A percentile compares a stretch with the other conserved stretches of the same genome.
Conservation (phyloP, 2,329 filamentous ascomycete genomes). For the Colletotrichum tamarilloi region DNA sequence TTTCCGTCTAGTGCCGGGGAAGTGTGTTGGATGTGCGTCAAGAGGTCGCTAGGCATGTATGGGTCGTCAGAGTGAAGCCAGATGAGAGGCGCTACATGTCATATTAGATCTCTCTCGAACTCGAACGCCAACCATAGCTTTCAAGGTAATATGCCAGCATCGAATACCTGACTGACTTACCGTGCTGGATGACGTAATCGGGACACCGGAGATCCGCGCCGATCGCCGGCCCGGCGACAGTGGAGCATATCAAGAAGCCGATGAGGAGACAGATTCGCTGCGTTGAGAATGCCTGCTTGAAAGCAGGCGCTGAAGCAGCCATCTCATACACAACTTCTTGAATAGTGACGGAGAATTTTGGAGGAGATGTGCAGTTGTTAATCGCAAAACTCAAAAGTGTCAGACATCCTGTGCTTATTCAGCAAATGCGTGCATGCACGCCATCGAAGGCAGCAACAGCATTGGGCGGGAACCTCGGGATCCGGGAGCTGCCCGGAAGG, state of each 20-base stretch:
- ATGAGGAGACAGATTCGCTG: background rate
- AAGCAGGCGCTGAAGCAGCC: background rate
- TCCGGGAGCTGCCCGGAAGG: background rate
- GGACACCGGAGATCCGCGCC: constrained; percentile 35
- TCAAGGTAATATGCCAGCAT: background rate
- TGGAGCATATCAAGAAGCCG: constrained; percentile 17
- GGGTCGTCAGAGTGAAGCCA: constrained; percentile 47
- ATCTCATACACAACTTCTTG: background rate
- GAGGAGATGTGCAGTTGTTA: background rate
- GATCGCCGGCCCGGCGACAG: constrained; percentile 16
- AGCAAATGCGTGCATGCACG: background rate
- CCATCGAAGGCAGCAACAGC: background rate
- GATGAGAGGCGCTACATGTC: constrained; percentile 42
- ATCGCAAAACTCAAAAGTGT: background rate
- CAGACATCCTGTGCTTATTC: constrained; percentile 9
- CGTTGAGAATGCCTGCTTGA: background rate
- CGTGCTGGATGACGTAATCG: constrained; percentile 44
- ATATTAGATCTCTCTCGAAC: background rate
- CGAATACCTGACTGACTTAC: constrained; percentile 37
- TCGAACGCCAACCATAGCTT: background rate
- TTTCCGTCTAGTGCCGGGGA: constrained; percentile 37
- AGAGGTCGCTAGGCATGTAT: constrained; percentile 43
- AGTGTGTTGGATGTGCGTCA: constrained; percentile 44
- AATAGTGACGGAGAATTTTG: background rate
- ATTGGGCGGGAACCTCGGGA: background rate